Conservation (phyloP, 2,329 filamentous ascomycete genomes). For the Penicillium concentricum region DNA sequence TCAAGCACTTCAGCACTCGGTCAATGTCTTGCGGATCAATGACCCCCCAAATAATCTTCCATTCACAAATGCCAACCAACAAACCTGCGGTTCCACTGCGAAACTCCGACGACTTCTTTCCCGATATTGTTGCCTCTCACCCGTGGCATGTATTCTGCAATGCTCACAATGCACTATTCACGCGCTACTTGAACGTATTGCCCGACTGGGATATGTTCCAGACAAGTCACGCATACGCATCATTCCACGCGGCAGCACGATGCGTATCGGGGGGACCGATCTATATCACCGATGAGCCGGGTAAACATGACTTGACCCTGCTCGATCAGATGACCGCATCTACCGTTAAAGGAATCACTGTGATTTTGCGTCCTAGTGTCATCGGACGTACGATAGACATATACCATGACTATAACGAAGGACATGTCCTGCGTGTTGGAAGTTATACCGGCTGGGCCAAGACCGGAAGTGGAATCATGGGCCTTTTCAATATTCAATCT, state of each 20-base stretch:
- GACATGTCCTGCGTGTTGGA: conserved; percentile 71
- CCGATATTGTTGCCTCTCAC: conserved; percentile 74
- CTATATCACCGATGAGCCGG: conserved; percentile 89
- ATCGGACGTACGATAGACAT: conserved; percentile 70
- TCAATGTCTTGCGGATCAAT: conserved; percentile 95
- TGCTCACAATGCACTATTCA: conserved; percentile 81
- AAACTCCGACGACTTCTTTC: conserved; percentile 90
- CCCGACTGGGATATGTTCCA: conserved; percentile 83
- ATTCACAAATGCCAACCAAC: conserved; percentile 75
- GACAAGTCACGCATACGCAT: conserved; percentile 66
- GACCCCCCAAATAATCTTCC: conserved; percentile 80
- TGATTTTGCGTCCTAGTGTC: conserved; percentile 76
- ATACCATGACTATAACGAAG: conserved; percentile 75
- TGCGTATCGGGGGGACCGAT: conserved; percentile 89
- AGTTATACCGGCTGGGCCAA: conserved; percentile 69
- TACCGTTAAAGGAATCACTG: conserved; percentile 69
- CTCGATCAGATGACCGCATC: conserved; percentile 78
- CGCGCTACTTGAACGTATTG: conserved; percentile 78
- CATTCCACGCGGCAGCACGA: conserved; percentile 84
- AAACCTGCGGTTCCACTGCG: conserved; percentile 72
- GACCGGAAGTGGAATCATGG: conserved; percentile 74
- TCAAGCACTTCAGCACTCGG: conserved; percentile 74
- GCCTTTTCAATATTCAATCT: conserved; percentile 76
- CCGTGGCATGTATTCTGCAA: conserved; percentile 96
- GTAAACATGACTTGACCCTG: conserved; percentile 71